These are phyloP conservation scores for Smittium culicis DNA, from an alignment of 371 early-diverging fungal species.

Conservation along the genomic window DNA sequence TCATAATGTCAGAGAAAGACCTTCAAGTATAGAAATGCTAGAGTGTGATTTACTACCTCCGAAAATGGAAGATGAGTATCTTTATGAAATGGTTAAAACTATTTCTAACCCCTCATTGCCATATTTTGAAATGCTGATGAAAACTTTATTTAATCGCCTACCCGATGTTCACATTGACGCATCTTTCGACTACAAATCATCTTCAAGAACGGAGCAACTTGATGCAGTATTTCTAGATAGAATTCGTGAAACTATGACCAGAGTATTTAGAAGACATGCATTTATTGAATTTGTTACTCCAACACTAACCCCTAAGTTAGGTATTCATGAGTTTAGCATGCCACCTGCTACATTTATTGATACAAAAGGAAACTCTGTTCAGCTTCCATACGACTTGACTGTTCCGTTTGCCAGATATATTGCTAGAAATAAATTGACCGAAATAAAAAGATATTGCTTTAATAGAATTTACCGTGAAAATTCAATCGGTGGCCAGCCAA, in stretches of 20 bases:
- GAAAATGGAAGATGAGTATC: too few species aligned
- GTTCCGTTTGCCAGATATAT: conserved; percentile 81
- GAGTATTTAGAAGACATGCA: conserved; percentile 74
- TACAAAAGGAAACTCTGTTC: conserved; percentile 63
- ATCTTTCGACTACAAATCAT: conserved; percentile 71
- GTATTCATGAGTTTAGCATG: conserved; percentile 48
- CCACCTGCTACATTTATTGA: conserved; percentile 70
- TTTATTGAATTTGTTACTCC: conserved; percentile 75
- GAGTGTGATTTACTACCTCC: too few species aligned
- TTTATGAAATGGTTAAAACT: conserved; percentile 74
- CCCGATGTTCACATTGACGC: conserved; percentile 79
- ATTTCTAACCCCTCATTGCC: conserved; percentile 80
- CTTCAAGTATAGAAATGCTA: too few species aligned
- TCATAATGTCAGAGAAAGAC: too few species aligned
- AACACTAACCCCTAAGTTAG: conserved; percentile 69
- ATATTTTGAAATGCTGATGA: conserved; percentile 69
- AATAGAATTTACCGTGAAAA: conserved; percentile 69
- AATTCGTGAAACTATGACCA: conserved; percentile 56
- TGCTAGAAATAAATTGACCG: conserved; percentile 50
- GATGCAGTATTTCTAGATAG: conserved; percentile 51
- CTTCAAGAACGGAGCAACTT: conserved; percentile 34
- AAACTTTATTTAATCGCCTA: conserved; percentile 62
- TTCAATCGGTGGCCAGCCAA: conserved; percentile 64
- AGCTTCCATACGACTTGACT: conserved; percentile 81
- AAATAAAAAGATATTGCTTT: conserved; percentile 74